These are phyloP conservation scores for Seminavis robusta DNA, from an alignment of 108 stramenopile species.

Conservation along the genomic window DNA sequence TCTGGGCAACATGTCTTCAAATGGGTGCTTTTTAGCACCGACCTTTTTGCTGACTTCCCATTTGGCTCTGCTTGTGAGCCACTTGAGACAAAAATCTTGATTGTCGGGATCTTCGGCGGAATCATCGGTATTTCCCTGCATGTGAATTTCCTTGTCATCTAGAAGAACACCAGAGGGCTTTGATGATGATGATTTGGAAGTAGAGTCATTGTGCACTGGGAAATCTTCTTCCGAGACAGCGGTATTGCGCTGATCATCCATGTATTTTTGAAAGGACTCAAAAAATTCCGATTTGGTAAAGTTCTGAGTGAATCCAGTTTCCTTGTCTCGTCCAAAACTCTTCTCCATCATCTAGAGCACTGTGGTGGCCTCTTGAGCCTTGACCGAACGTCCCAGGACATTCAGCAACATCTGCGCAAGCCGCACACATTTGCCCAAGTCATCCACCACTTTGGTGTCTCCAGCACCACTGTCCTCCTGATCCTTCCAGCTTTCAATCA, in stretches of 20 bases:
- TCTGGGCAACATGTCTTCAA: conserved; percentile 65
- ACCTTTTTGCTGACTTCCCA: conserved; percentile 42
- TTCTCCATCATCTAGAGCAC: conserved; percentile 32
- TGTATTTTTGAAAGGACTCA: conserved; percentile 46
- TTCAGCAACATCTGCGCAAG: conserved; percentile 66
- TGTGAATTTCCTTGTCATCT: no score
- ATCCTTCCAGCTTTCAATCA: conserved; percentile 34
- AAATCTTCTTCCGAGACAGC: conserved; percentile 53
- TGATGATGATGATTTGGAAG: no score
- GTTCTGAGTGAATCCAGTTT: conserved; percentile 36
- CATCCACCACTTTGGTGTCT: conserved; percentile 16
- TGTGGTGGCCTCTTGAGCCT: conserved; percentile 22
- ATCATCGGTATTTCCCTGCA: no score
- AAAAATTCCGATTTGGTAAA: conserved; percentile 61
- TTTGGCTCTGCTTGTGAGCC: conserved; percentile 44
- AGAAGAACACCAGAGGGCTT: no score
- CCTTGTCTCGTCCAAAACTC: conserved; percentile 19
- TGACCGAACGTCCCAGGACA: conserved; percentile 56
- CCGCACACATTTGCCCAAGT: conserved; percentile 58
- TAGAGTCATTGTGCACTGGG: no score
- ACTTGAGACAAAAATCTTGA: conserved; percentile 48
- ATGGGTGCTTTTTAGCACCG: conserved; percentile 73
- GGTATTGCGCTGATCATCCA: conserved; percentile 40
- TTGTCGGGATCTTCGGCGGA: conserved; percentile 26
- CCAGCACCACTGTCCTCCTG: conserved; percentile 7